phyloP scores from a whole-genome alignment of 352 stramenopile species.

The Vaucheria bursata region DNA sequence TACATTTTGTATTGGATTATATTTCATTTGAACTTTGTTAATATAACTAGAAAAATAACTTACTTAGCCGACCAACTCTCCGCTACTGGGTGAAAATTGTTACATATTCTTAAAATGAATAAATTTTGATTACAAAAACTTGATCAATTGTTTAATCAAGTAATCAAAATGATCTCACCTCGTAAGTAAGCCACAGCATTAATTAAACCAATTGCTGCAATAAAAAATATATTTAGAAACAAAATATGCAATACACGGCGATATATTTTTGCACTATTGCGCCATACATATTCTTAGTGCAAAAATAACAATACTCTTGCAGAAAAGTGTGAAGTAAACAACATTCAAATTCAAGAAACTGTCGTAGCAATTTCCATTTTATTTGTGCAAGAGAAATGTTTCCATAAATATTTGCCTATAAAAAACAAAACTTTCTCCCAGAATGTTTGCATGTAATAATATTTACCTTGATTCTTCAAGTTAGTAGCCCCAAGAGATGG shows the following conservation, averaged over 20 bases:
- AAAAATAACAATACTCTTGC: not conserved
- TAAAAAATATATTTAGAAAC: not conserved
- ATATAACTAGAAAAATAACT: not conserved
- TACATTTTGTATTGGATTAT: not conserved
- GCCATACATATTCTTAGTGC: not conserved
- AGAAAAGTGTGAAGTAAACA: too few relatives aligned
- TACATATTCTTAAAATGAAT: not conserved
- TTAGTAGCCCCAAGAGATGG: not conserved
- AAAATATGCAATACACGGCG: not conserved
- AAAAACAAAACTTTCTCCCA: too few relatives aligned
- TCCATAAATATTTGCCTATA: too few relatives aligned
- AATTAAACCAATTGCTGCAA: conserved; percentile 5
- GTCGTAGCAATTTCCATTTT: too few relatives aligned
- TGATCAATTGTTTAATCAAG: too few relatives aligned
- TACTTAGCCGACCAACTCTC: too few relatives aligned
- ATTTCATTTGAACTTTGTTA: not conserved
- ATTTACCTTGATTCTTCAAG: conserved; percentile 5
- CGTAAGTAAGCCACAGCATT: conserved; percentile 2
- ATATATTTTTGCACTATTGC: not conserved
- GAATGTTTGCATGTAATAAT: too few relatives aligned
- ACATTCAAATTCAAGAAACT: too few relatives aligned
- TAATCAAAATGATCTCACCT: too few relatives aligned
- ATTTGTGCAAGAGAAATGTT: too few relatives aligned
- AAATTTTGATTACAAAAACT: too few relatives aligned
- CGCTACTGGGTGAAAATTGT: not conserved